Percentiles rank a stretch among this genome's conserved stretches.
phyloP scores from a whole-genome alignment of 306 rosid species.

The Dalbergia cochinchinensis region DNA sequence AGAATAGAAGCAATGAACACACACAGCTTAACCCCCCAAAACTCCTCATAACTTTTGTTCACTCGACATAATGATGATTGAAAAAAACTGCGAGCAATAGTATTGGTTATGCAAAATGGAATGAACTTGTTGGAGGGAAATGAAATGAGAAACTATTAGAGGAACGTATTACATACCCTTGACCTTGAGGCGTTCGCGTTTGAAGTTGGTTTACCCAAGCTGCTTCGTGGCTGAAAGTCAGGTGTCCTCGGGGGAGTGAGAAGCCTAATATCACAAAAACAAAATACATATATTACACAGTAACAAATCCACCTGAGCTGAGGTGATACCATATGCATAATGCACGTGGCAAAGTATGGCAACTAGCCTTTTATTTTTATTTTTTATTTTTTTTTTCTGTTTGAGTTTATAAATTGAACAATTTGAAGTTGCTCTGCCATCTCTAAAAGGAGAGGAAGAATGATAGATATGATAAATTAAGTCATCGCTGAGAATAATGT shows the following conservation, averaged over 20 bases:
- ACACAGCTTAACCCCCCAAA: background rate
- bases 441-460: conserved; percentile 3
- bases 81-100: background rate
- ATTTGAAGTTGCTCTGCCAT: background rate
- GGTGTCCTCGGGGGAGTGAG: conserved; percentile 92
- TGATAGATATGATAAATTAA: background rate
- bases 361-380: background rate
- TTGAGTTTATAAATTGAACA: background rate
- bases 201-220: conserved; percentile 61
- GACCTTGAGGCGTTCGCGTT: conserved; percentile 62
- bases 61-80: background rate
- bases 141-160: conserved; percentile 12
- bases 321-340: background rate
- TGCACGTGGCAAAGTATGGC: background rate
- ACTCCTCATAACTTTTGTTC: background rate
- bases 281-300: background rate
- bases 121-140: conserved; percentile 12
- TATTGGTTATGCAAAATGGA: background rate
- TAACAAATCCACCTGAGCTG: conserved; percentile 5
- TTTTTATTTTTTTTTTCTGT: too few relatives aligned
- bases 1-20: background rate
- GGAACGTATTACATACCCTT: conserved; percentile 59
- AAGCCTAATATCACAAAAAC: conserved; percentile 58
- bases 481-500: too few relatives aligned
- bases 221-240: conserved; percentile 62